phyloP scores from a whole-genome alignment of 2,329 filamentous ascomycete species.

The Hypoxylon sp. region DNA sequence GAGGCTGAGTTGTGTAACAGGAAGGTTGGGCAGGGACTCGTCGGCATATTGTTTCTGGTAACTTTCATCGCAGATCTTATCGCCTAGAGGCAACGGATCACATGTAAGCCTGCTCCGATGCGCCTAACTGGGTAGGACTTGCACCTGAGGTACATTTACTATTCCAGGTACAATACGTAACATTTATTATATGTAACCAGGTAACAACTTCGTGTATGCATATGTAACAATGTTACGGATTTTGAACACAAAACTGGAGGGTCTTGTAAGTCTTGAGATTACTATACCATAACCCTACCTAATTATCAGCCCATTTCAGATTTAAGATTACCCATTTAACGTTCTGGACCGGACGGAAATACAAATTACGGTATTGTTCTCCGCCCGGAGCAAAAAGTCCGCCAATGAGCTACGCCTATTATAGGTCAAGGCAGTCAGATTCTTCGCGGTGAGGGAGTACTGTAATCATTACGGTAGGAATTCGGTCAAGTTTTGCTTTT shows the following conservation, averaged over 20 bases:
- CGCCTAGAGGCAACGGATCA: slow-evolving; percentile 33
- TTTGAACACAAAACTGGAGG: neutral
- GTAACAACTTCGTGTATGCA: neutral
- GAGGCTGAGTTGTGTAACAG: slow-evolving; percentile 45
- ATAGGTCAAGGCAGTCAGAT: neutral
- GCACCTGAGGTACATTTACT: neutral
- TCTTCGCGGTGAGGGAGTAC: neutral
- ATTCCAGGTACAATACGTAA: slow-evolving; percentile 1
- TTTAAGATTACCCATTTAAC: slow-evolving; percentile 21
- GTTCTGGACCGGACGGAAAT: slow-evolving; percentile 27
- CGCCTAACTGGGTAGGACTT: slow-evolving; percentile 20
- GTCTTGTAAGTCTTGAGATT: slow-evolving; percentile 4
- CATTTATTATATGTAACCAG: slow-evolving; percentile 1
- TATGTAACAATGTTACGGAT: neutral
- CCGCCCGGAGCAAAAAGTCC: slow-evolving; percentile 43
- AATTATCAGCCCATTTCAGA: slow-evolving; percentile 22
- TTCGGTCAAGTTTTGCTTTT: slow-evolving; percentile 6
- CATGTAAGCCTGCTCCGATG: slow-evolving; percentile 32
- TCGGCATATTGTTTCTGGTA: slow-evolving; percentile 41
- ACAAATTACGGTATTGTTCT: slow-evolving; percentile 20
- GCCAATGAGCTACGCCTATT: slow-evolving; percentile 5
- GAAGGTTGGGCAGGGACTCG: slow-evolving; percentile 25
- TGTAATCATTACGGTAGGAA: neutral
- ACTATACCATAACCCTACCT: slow-evolving; percentile 8
- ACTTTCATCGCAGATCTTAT: slow-evolving; percentile 33